Evolutionary conservation across 2,329 filamentous ascomycete species (phyloP).

Genomic region (Dactylellina cionopaga): DNA sequence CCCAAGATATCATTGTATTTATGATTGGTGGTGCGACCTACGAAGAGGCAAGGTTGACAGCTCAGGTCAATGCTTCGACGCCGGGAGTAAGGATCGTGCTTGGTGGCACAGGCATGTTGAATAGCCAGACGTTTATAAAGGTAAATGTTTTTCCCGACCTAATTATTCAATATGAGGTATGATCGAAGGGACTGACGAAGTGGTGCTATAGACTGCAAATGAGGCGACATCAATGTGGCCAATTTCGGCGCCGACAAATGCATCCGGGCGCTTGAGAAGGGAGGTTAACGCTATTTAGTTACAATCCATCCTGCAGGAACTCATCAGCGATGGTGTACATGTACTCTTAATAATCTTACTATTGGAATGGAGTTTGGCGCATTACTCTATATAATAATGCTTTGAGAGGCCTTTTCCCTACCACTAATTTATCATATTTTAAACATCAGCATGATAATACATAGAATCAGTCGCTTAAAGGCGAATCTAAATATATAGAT

Average conservation of each 20-base stretch:
- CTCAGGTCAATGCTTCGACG: slow-evolving; percentile 90
- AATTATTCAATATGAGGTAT: neutral
- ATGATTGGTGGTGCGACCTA: slow-evolving; percentile 94
- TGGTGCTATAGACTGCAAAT: slow-evolving; percentile 26
- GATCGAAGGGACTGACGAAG: slow-evolving; percentile 1
- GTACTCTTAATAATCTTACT: slow-evolving; percentile 19
- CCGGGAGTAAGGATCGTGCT: slow-evolving; percentile 89
- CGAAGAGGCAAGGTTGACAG: slow-evolving; percentile 95
- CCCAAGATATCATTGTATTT: slow-evolving; percentile 95
- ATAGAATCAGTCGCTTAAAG: slow-evolving; percentile 25
- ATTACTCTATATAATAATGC: neutral
- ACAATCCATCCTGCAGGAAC: neutral
- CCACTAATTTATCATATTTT: too few species aligned
- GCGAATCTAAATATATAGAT: too few species aligned
- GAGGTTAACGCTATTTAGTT: slow-evolving; percentile 39
- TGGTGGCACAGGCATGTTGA: slow-evolving; percentile 87
- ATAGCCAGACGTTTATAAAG: slow-evolving; percentile 85
- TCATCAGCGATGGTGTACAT: slow-evolving; percentile 18
- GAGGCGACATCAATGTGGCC: slow-evolving; percentile 50
- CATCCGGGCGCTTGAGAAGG: slow-evolving; percentile 25
- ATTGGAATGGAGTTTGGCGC: slow-evolving; percentile 47
- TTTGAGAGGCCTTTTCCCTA: neutral
- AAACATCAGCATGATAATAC: too few species aligned
- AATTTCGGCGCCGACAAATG: slow-evolving; percentile 35
- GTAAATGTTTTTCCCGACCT: slow-evolving; percentile 23